These are phyloP conservation scores for Rasamsonia emersonii DNA, from an alignment of 2,329 filamentous ascomycete species.

Conservation along the genomic window DNA sequence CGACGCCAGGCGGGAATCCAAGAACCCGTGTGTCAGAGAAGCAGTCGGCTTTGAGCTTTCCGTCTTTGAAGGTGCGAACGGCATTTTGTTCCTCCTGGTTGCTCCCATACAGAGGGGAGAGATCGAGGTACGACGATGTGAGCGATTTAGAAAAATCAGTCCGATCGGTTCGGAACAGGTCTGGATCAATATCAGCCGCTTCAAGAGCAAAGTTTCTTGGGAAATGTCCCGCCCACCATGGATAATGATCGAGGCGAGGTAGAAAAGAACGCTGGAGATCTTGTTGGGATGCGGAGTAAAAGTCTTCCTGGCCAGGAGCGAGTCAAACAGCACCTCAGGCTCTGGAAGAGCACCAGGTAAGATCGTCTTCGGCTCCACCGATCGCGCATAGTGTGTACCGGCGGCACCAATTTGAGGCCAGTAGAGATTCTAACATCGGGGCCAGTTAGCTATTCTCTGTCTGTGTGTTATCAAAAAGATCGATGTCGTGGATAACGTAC, in stretches of 20 bases:
- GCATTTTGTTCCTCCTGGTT: slow-evolving; percentile 53
- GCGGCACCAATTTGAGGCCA: slow-evolving; percentile 57
- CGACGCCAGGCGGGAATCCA: slow-evolving; percentile 61
- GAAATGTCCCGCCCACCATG: slow-evolving; percentile 30
- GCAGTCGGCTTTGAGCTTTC: slow-evolving; percentile 62
- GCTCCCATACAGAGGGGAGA: slow-evolving; percentile 64
- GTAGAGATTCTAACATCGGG: slow-evolving; percentile 50
- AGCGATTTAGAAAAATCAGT: slow-evolving; percentile 54
- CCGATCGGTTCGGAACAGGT: slow-evolving; percentile 58
- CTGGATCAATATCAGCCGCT: slow-evolving; percentile 27
- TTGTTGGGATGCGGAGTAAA: slow-evolving; percentile 59
- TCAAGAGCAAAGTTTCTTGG: not conserved
- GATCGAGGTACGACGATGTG: slow-evolving; percentile 67
- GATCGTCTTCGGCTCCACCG: slow-evolving; percentile 49
- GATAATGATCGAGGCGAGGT: slow-evolving; percentile 61
- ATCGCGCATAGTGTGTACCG: slow-evolving; percentile 59
- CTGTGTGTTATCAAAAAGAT: no score
- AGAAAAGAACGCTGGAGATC: slow-evolving; percentile 69
- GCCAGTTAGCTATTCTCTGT: no score
- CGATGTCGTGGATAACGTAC: slow-evolving; percentile 16
- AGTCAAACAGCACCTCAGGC: slow-evolving; percentile 59
- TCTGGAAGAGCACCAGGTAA: slow-evolving; percentile 56
- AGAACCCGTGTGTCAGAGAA: slow-evolving; percentile 59
- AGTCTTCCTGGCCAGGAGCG: slow-evolving; percentile 54
- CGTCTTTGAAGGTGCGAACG: slow-evolving; percentile 56